Evolutionary conservation across 352 stramenopile species (phyloP), one percentile per base, ranked within the genome.

Genomic region (Phytophthora parvispora): DNA sequence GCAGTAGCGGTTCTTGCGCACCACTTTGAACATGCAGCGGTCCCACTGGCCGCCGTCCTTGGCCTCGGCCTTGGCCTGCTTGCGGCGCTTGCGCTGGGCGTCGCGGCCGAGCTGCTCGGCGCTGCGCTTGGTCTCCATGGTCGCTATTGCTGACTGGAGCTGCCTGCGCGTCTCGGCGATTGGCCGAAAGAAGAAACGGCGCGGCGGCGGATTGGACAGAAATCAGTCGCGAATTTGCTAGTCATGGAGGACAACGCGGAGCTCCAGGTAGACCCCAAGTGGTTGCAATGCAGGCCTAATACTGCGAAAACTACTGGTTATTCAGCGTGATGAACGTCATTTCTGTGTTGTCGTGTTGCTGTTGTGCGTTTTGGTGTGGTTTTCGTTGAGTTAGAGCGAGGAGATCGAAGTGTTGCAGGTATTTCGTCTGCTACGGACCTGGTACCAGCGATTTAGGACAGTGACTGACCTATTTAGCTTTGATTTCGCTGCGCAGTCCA

Each of bases 321-420:
- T 49, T 29, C 45, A 57, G 1, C 25, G 55, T 49, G 5, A n/a
- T 50, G 6, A 28, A 16, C 18, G 24, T 50, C 7, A 31, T 31
- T 0, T 50, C 0, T 1, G 15, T 31, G 36, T 63, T 42, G 42
- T 18, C 12, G 18, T 56, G 36, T 10, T 18, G 16, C 18, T 62
- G 68, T 2, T 69, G 34, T 62, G 25, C 24, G 29, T 57, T 52
- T 55, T 47, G 20, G 2, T 24, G 22, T 34, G 38, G 38, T 75
- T 72, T 68, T 9, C n/a, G 20, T 50, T 22, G 32, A 24, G 28
- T n/a, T 42, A 94, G 86, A 81, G 77, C 36, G 83, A 94, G 40
- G 86, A 94, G 64, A 83, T 94, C 52, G 83, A 92, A 61, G 86
- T 93, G 29, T 75, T 94, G 31, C 81, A 92, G 84, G 86, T 94